Percentiles rank a stretch among this genome's conserved stretches.
Evolutionary conservation across 2,329 filamentous ascomycete genomes (phyloP).

Genomic region (Aspergillus bombycis): DNA sequence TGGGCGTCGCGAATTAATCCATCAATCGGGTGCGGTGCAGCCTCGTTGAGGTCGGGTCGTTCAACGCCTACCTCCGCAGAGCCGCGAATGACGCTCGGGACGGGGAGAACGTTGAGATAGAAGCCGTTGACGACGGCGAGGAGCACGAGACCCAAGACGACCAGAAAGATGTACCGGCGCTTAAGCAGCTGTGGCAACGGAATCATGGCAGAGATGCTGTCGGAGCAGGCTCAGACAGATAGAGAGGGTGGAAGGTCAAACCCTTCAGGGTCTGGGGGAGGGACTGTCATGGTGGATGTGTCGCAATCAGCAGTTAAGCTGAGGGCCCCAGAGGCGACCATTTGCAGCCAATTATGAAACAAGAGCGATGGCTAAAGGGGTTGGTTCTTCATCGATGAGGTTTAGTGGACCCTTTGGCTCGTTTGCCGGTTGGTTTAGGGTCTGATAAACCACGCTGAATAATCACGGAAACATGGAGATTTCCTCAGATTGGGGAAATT

Average conservation of each 20-base stretch:
- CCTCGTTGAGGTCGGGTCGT: neutral
- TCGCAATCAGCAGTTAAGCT: neutral
- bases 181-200: neutral
- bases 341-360: neutral
- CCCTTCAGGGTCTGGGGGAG: neutral
- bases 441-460: neutral
- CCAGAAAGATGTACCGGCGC: neutral
- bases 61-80: neutral
- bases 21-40: slow-evolving; percentile 27
- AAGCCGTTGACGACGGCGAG: slow-evolving; percentile 16
- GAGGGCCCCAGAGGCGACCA: neutral
- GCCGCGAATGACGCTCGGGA: neutral
- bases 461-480: neutral
- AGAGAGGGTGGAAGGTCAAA: neutral
- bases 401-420: neutral
- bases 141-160: neutral
- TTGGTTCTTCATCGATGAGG: neutral
- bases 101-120: neutral
- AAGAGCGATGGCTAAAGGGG: neutral
- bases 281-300: neutral
- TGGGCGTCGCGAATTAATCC: neutral
- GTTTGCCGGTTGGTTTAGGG: neutral
- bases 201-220: neutral
- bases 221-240: neutral
- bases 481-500: neutral